Percentiles rank a stretch among this genome's conserved stretches.
Conservation (phyloP, 306 rosid genomes). For the Begonia peltatifolia region DNA sequence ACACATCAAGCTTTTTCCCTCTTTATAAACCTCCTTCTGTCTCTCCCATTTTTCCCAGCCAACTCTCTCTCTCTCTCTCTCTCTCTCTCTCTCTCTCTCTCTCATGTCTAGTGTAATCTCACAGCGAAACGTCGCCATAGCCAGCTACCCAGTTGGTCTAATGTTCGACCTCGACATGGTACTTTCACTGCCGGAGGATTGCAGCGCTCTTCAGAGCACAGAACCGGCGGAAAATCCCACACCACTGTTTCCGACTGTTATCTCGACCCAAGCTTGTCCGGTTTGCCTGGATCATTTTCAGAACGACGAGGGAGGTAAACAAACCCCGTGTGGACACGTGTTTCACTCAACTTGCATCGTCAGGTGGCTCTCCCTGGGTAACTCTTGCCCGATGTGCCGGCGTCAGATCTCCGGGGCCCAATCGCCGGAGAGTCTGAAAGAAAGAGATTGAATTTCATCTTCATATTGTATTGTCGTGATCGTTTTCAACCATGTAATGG, state of each 20-base stretch:
- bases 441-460: too few relatives aligned
- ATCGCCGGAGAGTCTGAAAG: background rate
- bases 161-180: constrained; percentile 6
- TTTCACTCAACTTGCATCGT: constrained; percentile 48
- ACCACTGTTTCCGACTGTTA: constrained; percentile 16
- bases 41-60: constrained; percentile 1
- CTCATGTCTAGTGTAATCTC: constrained; percentile 3
- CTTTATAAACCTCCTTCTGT: background rate
- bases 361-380: constrained; percentile 39
- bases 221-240: background rate
- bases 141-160: constrained; percentile 1
- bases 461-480: too few relatives aligned
- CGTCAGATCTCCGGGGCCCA: constrained; percentile 12
- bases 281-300: constrained; percentile 40
- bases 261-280: constrained; percentile 22
- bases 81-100: background rate
- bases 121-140: background rate
- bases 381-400: constrained; percentile 74
- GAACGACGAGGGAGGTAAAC: constrained; percentile 16
- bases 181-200: constrained; percentile 3
- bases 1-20: too few relatives aligned
- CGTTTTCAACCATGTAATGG: too few relatives aligned
- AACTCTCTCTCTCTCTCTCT: background rate
- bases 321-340: constrained; percentile 49
- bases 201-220: background rate